Conservation (phyloP, 805 yeast genomes). For the Candida chilensis region DNA sequence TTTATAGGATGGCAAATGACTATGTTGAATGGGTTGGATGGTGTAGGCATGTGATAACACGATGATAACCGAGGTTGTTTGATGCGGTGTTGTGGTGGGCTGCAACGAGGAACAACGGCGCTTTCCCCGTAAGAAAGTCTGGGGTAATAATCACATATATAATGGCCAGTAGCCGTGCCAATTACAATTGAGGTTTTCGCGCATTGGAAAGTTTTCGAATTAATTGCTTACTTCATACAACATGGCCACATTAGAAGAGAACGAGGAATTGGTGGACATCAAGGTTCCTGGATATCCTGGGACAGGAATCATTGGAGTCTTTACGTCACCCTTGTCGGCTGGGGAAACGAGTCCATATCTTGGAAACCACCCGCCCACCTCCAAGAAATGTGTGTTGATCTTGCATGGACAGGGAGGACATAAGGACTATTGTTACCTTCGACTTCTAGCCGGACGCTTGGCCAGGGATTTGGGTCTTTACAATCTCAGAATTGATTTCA, state of each 20-base stretch:
- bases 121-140: no score
- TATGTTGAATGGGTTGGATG: no score
- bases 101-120: no score
- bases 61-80: no score
- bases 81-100: no score
- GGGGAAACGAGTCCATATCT: background rate
- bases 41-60: no score
- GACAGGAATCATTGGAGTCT: background rate
- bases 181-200: no score
- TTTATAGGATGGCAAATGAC: no score
- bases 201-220: no score
- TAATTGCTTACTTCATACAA: background rate
- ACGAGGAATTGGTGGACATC: background rate
- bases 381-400: slow-evolving; percentile 47
- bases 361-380: no score
- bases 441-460: slow-evolving; percentile 47
- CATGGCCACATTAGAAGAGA: background rate
- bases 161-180: no score
- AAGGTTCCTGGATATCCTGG: background rate
- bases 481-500: slow-evolving; percentile 72
- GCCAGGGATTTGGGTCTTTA: slow-evolving; percentile 52
- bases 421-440: slow-evolving; percentile 69
- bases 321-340: background rate
- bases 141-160: no score
- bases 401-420: slow-evolving; percentile 88